Conservation (phyloP, 192 early-diverging fungal genomes). For the Pilaira anomala region DNA sequence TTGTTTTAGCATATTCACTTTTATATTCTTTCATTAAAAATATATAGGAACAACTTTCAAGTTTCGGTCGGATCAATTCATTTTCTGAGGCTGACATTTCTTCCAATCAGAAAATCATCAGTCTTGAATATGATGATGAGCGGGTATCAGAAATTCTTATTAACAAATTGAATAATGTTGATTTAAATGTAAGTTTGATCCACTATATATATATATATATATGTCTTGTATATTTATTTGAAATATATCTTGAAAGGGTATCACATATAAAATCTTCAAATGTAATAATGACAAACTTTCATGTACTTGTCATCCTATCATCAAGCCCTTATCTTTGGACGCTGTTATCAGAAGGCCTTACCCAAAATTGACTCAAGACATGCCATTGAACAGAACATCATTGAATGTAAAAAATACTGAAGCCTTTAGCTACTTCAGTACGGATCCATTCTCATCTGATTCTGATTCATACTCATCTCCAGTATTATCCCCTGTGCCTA, state of each 20-base stretch:
- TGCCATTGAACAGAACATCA: too few relatives aligned
- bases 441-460: neutral
- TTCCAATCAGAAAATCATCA: neutral
- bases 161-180: neutral
- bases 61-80: neutral
- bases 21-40: neutral
- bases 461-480: neutral
- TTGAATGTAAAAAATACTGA: neutral
- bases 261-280: neutral
- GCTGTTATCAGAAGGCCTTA: neutral
- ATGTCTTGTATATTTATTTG: too few relatives aligned
- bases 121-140: slow-evolving; percentile 4
- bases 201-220: neutral
- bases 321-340: neutral
- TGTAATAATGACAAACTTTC: neutral
- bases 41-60: neutral
- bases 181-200: neutral
- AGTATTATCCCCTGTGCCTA: neutral
- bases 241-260: too few relatives aligned
- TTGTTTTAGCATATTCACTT: too few relatives aligned
- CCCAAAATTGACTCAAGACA: too few relatives aligned
- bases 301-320: neutral
- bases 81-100: neutral
- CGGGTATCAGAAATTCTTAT: neutral
- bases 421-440: neutral